phyloP scores from a whole-genome alignment of 768 basidiomycete species.

The Boletus rubescentipes region DNA sequence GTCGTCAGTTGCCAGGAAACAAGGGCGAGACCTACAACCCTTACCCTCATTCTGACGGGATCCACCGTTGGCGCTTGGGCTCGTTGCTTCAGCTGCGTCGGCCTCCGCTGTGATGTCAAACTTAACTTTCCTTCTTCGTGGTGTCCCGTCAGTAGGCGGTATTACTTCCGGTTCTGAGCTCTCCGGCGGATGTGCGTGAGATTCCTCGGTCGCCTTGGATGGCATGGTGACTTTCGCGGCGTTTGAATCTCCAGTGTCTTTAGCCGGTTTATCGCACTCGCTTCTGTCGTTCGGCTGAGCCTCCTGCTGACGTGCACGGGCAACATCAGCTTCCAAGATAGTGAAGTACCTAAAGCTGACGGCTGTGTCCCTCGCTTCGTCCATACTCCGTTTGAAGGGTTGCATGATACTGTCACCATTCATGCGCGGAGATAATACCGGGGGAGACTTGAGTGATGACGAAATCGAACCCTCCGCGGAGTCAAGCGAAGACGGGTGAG shows the following conservation, averaged over 20 bases:
- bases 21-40: conserved; percentile 14
- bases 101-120: conserved; percentile 66
- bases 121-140: conserved; percentile 65
- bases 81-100: conserved; percentile 43
- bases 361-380: conserved; percentile 43
- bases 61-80: conserved; percentile 34
- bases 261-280: conserved; percentile 10
- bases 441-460: conserved; percentile 19
- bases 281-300: conserved; percentile 6
- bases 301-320: conserved; percentile 25
- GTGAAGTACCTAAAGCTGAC: conserved; percentile 48
- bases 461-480: conserved; percentile 24
- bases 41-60: conserved; percentile 46
- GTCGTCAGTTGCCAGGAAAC: conserved; percentile 3
- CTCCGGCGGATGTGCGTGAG: conserved; percentile 14
- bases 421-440: conserved; percentile 20
- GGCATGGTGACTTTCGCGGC: conserved; percentile 9
- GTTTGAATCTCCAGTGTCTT: conserved; percentile 12
- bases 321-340: conserved; percentile 43
- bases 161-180: conserved; percentile 21
- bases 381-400: conserved; percentile 48
- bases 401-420: conserved; percentile 29
- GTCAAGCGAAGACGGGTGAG: conserved; percentile 33
- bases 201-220: conserved; percentile 12
- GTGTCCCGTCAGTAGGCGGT: conserved; percentile 31